These are phyloP conservation scores for Verticillium nonalfalfae DNA, from an alignment of 2,329 filamentous ascomycete genomes.

Conservation along the genomic window DNA sequence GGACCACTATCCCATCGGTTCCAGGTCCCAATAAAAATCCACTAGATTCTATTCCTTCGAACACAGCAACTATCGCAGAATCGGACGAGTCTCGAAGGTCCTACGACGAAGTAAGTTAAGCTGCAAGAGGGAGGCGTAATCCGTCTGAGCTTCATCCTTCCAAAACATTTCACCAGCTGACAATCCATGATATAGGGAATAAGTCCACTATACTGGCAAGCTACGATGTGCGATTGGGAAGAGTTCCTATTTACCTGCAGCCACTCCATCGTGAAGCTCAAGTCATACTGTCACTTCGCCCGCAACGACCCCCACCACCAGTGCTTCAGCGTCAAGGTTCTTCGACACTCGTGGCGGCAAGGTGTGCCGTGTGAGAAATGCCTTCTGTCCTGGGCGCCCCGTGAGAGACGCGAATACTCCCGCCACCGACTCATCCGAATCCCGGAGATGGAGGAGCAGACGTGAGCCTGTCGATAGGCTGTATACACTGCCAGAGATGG, in stretches of 20 bases:
- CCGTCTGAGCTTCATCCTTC: no score
- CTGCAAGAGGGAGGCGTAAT: no score
- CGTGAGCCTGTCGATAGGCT: neutral
- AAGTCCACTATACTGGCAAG: neutral
- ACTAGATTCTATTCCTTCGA: no score
- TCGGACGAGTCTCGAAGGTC: no score
- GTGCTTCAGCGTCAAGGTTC: slow-evolving; percentile 61
- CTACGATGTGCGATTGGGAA: slow-evolving; percentile 64
- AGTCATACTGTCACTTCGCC: slow-evolving; percentile 68
- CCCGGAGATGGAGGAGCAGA: neutral
- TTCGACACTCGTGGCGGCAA: slow-evolving; percentile 55
- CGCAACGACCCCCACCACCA: slow-evolving; percentile 65
- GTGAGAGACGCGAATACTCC: neutral
- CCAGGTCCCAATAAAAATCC: no score
- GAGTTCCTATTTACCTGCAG: slow-evolving; percentile 61
- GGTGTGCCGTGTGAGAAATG: slow-evolving; percentile 46
- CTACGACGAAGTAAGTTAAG: no score
- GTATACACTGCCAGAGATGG: neutral
- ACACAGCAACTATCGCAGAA: no score
- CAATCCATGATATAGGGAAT: neutral
- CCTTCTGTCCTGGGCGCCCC: slow-evolving; percentile 4
- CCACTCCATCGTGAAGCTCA: slow-evolving; percentile 52
- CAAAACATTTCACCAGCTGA: neutral
- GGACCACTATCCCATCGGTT: no score
- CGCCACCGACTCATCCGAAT: neutral